phyloP scores from a whole-genome alignment of 805 yeast genomes.

The Nakazawaea wickerhamii region DNA sequence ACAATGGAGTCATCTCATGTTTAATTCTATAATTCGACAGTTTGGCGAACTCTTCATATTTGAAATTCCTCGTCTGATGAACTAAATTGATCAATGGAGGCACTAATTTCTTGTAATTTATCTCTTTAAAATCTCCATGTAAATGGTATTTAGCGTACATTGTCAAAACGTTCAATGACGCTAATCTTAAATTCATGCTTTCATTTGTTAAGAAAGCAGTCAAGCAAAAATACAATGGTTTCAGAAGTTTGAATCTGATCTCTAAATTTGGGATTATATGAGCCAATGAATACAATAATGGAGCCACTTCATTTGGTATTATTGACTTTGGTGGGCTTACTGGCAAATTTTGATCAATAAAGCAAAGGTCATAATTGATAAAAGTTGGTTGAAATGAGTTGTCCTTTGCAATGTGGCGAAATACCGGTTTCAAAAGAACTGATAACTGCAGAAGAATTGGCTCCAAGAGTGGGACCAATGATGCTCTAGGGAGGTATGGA shows the following conservation, averaged over 20 bases:
- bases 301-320: slow-evolving; percentile 20
- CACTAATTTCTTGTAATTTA: slow-evolving; percentile 20
- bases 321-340: slow-evolving; percentile 18
- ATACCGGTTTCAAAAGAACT: slow-evolving; percentile 17
- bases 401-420: slow-evolving; percentile 16
- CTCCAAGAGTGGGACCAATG: slow-evolving; percentile 15
- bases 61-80: slow-evolving; percentile 17
- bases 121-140: slow-evolving; percentile 13
- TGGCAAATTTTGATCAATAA: slow-evolving; percentile 16
- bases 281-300: slow-evolving; percentile 22
- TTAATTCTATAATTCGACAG: slow-evolving; percentile 20
- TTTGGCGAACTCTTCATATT: slow-evolving; percentile 16
- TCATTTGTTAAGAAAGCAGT: slow-evolving; percentile 21
- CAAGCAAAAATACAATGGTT: slow-evolving; percentile 23
- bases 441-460: slow-evolving; percentile 23
- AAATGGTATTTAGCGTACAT: slow-evolving; percentile 20
- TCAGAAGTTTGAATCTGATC: slow-evolving; percentile 16
- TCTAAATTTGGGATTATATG: slow-evolving; percentile 10
- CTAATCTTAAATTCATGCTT: slow-evolving; percentile 20
- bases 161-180: slow-evolving; percentile 24
- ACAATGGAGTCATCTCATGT: slow-evolving; percentile 28
- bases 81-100: slow-evolving; percentile 21
- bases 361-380: slow-evolving; percentile 17
- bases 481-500: slow-evolving; percentile 19
- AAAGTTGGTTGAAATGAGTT: slow-evolving; percentile 16